A percentile compares a stretch with the other conserved stretches of the same genome.
Conservation (phyloP, 306 rosid genomes). For the Quillaja saponaria region DNA sequence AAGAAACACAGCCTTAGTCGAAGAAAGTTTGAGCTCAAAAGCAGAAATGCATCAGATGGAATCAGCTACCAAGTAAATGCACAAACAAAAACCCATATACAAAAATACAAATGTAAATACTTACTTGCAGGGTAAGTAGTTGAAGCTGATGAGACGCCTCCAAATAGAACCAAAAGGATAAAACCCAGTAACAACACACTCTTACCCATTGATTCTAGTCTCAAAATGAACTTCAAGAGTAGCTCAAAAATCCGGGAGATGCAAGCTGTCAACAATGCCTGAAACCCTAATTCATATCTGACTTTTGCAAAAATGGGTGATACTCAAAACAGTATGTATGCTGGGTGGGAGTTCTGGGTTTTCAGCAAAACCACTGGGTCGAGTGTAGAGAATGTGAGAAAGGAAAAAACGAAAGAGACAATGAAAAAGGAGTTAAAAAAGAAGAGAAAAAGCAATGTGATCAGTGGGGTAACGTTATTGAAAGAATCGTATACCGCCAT, state of each 20-base stretch:
- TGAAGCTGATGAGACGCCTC: conserved; percentile 49
- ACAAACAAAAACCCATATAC: not conserved
- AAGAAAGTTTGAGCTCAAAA: conserved; percentile 23
- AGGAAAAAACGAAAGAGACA: conserved; percentile 35
- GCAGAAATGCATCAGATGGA: conserved; percentile 25
- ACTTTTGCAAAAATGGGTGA: conserved; percentile 10
- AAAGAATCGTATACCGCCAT: conserved; percentile 35
- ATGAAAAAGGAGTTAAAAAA: conserved; percentile 25
- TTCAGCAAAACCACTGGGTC: conserved; percentile 29
- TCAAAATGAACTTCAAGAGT: conserved; percentile 22
- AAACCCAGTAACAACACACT: conserved; percentile 36
- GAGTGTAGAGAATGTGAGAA: conserved; percentile 34
- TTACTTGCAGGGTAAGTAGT: conserved; percentile 67
- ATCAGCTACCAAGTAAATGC: conserved; percentile 2
- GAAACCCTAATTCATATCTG: conserved; percentile 49
- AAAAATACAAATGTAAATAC: conserved; percentile 28
- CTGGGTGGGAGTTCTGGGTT: conserved; percentile 9
- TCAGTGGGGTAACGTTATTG: conserved; percentile 30
- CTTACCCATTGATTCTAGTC: conserved; percentile 49
- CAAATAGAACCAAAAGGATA: conserved; percentile 47
- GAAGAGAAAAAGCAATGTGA: conserved; percentile 17
- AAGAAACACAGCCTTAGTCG: conserved; percentile 12
- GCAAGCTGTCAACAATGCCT: conserved; percentile 44
- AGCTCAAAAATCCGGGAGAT: conserved; percentile 20
- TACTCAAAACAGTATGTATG: not conserved